Conservation (phyloP, 2,329 filamentous ascomycete genomes). For the Exophiala sp. region DNA sequence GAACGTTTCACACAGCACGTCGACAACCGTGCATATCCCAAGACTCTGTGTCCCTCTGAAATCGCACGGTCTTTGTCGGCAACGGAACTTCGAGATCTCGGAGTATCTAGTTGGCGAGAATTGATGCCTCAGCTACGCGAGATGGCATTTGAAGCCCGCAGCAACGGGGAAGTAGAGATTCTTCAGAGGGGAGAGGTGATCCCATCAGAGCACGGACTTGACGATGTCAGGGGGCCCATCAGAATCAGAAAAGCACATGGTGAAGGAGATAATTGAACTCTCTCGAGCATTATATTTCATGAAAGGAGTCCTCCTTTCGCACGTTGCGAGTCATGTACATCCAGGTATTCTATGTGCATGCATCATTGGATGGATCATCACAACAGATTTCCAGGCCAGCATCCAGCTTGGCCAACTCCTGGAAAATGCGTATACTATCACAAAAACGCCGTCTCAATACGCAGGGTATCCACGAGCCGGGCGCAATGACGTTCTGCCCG, state of each 20-base stretch:
- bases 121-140: constrained; percentile 45
- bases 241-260: constrained; percentile 25
- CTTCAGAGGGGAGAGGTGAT: constrained; percentile 46
- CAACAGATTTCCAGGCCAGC: background rate
- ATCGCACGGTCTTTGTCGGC: constrained; percentile 45
- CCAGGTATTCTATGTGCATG: background rate
- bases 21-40: constrained; percentile 38
- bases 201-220: constrained; percentile 29
- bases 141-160: constrained; percentile 42
- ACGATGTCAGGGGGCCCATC: constrained; percentile 47
- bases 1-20: constrained; percentile 32
- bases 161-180: constrained; percentile 44
- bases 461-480: constrained; percentile 19
- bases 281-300: constrained; percentile 1
- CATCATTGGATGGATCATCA: background rate
- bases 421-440: background rate
- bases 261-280: background rate
- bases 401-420: background rate
- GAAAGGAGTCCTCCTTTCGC: background rate
- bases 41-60: constrained; percentile 54
- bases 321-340: background rate
- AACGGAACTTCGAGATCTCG: constrained; percentile 36
- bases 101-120: constrained; percentile 42
- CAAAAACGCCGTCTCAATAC: constrained; percentile 12
- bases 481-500: constrained; percentile 17